Base-by-base conservation (phyloP, 2,329 filamentous ascomycete species). In the Ophiobolus disseminans region DNA sequence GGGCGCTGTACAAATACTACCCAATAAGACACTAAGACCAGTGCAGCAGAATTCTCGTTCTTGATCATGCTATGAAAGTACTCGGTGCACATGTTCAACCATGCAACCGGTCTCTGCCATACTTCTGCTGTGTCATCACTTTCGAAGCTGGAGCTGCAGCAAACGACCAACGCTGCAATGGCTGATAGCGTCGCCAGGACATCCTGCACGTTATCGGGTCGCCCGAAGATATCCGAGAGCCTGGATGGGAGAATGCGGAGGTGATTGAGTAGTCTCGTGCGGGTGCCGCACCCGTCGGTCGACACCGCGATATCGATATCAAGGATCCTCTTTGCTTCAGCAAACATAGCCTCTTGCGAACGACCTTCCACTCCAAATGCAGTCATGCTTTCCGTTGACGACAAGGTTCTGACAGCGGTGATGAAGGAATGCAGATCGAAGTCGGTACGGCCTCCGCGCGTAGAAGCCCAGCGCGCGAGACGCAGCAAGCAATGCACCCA, bases 21-120 rank as follows among this genome's bases (percentile, higher is more conserved):
- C 66, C 65, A 70, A 40, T 68, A 51, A 3, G 55, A 60, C 4
- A 68, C 19, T 13, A 70, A 52, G 2, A 66, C 53, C 7, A 69
- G 53, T 1, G 66, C 62, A 11, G 59, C 39, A 25, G 60, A 55
- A 26, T 51, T 30, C 8, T 51, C 5, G 1, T 26, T 20, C 13
- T 20, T 22, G 8, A 67, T 8, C 62, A 67, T 57, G 1, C 54
- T 5, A 14, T 50, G 14, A 30, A 69, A 67, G 21, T 60, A 42
- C 2, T 53, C 45, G 5, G 57, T 30, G 8, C 62, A 28, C n/a
- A 50, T 61, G n/a, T 17, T 30, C 13, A 65, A 25, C 65, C 65
- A 70, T 8, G 30, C 49, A 19, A 34, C 42, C 49, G 63, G 58
- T 16, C 45, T 55, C 22, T 39, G 38, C 55, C 56, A 63, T 19